Evolutionary conservation across 2,329 filamentous ascomycete species (phyloP).

Genomic region (Parasarocladium wereldwijsianum): DNA sequence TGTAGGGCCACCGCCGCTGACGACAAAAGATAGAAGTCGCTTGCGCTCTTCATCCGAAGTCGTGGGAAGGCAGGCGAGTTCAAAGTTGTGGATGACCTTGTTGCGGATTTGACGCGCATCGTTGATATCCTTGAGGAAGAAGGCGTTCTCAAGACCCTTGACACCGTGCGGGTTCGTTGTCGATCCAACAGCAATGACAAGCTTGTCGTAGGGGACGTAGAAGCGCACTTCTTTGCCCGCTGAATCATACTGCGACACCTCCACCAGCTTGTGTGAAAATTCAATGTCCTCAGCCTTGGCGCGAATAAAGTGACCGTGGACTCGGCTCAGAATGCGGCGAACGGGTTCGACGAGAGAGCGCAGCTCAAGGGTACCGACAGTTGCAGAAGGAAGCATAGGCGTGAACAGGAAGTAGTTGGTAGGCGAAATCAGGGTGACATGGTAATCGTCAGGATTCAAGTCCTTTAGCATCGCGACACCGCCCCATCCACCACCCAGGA

Average conservation of each 20-base stretch:
- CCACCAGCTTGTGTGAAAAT: conserved; percentile 81
- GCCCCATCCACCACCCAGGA: conserved; percentile 90
- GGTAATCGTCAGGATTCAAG: conserved; percentile 79
- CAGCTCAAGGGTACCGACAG: conserved; percentile 85
- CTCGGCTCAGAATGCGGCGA: conserved; percentile 61
- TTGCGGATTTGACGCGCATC: conserved; percentile 86
- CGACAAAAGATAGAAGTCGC: conserved; percentile 83
- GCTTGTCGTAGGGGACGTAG: conserved; percentile 94
- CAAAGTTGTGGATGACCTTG: conserved; percentile 75
- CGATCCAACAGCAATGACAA: conserved; percentile 84
- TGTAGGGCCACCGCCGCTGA: conserved; percentile 88
- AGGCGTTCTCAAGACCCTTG: conserved; percentile 82
- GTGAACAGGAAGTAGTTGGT: conserved; percentile 97
- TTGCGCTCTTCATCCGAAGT: conserved; percentile 77
- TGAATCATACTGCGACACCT: conserved; percentile 60
- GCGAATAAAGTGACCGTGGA: conserved; percentile 80
- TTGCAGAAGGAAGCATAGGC: conserved; percentile 93
- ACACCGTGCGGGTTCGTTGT: conserved; percentile 92
- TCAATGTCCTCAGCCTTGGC: conserved; percentile 79
- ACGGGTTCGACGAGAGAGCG: conserved; percentile 88
- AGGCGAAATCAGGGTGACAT: conserved; percentile 88
- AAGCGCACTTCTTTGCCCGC: conserved; percentile 64
- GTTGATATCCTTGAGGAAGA: conserved; percentile 89
- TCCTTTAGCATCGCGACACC: conserved; percentile 85
- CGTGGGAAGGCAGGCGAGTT: conserved; percentile 82